Conservation (phyloP, 2,329 filamentous ascomycete genomes). For the Endothia cerciana region DNA sequence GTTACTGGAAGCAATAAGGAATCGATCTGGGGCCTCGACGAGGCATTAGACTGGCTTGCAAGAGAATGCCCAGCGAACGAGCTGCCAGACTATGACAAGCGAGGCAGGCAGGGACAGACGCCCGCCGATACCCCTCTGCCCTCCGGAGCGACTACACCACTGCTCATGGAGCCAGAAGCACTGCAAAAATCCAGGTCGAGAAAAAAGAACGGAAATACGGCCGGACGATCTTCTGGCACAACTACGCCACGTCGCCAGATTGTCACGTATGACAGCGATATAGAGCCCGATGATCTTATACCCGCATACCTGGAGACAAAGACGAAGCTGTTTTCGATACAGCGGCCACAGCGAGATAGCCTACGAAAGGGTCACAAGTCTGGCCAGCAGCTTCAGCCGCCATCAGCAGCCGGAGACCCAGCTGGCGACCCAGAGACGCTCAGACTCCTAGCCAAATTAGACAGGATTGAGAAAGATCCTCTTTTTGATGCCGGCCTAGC, state of each 20-base stretch:
- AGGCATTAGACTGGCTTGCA: slow-evolving; percentile 89
- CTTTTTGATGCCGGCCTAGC: slow-evolving; percentile 72
- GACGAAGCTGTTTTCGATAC: slow-evolving; percentile 65
- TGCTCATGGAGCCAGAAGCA: slow-evolving; percentile 42
- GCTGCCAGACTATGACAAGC: slow-evolving; percentile 71
- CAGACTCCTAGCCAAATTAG: slow-evolving; percentile 74
- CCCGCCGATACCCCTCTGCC: slow-evolving; percentile 53
- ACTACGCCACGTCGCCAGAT: slow-evolving; percentile 46
- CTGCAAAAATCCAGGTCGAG: slow-evolving; percentile 36
- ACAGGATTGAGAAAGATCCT: slow-evolving; percentile 76
- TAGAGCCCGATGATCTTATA: slow-evolving; percentile 75
- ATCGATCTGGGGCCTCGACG: slow-evolving; percentile 81
- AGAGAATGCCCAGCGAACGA: slow-evolving; percentile 71
- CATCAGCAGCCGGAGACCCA: slow-evolving; percentile 20
- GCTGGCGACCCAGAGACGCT: slow-evolving; percentile 54
- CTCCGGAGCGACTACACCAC: slow-evolving; percentile 56
- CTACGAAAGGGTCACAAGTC: slow-evolving; percentile 42
- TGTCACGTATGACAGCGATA: slow-evolving; percentile 66
- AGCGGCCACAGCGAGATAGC: slow-evolving; percentile 55
- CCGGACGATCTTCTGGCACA: slow-evolving; percentile 35
- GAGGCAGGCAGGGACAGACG: slow-evolving; percentile 41
- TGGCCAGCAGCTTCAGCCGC: slow-evolving; percentile 32
- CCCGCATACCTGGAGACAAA: slow-evolving; percentile 79
- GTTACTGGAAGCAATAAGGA: slow-evolving; percentile 63
- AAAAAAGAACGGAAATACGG: slow-evolving; percentile 41